Base-by-base conservation (phyloP, 1,284 basidiomycete species). In the Apiotrichum akiyoshidainum region DNA sequence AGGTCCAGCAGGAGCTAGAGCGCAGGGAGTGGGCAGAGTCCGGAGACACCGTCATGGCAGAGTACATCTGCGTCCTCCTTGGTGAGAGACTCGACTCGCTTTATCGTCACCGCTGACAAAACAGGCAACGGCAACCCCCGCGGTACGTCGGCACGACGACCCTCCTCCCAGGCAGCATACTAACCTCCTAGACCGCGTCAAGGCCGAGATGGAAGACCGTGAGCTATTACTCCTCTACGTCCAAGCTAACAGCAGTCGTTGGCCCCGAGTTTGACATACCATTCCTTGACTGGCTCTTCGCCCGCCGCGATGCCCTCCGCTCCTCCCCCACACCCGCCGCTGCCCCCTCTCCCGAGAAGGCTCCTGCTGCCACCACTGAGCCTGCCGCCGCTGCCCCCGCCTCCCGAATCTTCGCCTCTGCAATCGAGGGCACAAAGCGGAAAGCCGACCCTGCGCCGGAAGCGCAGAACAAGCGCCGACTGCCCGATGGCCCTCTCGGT, bases 21-120 rank as follows among this genome's bases (percentile, higher is more conserved):
- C 60, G 64, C 46, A 60, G 74, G 61, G 74, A 76, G 63, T 76
- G 73, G 72, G 73, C 74, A 21, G 74, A 76, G 55, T 58, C 70
- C 2, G 65, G 66, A 73, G 74, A 76, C 57, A 65, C 64, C 58
- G 74, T 76, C 50, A 76, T 76, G 74, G 73, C 74, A 13, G 74
- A 76, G 58, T 76, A 76, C 58, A 64, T 76, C 26, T 72, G 69
- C 3, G 73, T 76, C 13, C 57, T 76, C 12, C 66, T 76, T 19
- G 69, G 73, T 75, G 48, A 69, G 73, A n/a, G n/a, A n/a, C n/a
- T n/a, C n/a, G n/a, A n/a, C n/a, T n/a, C n/a, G n/a, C n/a, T n/a
- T n/a, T n/a, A n/a, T n/a, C n/a, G 4, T 22, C n/a, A 33, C n/a
- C n/a, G 26, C 47, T 59, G 41, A 60, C 51, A 14, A 2, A 5